Evolutionary conservation across 2,329 filamentous ascomycete genomes (phyloP), one percentile per base, ranked within the genome.

Genomic region (Scedosporium apiospermum): DNA sequence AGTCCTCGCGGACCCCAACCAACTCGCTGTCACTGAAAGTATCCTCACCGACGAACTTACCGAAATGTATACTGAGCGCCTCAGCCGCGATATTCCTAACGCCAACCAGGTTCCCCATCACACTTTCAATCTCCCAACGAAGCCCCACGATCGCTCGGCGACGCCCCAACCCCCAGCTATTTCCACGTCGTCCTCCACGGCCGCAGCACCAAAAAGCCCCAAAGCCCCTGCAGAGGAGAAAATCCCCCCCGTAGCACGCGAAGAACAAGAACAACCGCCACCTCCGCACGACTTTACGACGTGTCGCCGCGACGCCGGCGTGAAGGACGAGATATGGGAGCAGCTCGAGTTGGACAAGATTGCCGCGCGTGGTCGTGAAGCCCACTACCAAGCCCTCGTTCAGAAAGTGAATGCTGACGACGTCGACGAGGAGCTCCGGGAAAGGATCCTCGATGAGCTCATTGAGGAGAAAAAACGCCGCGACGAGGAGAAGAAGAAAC

Each of bases 311-410:
- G 87, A 90, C 64, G 70, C 76, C 0, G 82, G 82, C 0, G 85
- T 89, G 0, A 80, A 77, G 4, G 84, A 89, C 58, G 81, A 72
- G 5, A 73, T 83, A 1, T 90, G 87, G 87, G 72, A 78, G 1
- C 82, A 87, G 66, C 80, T 89, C 0, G 77, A 85, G 64, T 67
- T 64, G 1, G 83, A 88, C 70, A 74, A 71, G 21, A 65, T 71
- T 23, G 74, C 73, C 0, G 76, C 77, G 41, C 64, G 72, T 1
- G 71, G 71, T 0, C 72, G 72, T 0, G 74, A 81, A 6, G 68
- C 70, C 3, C 44, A 44, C 44, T 44, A 44, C 44, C 18, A 61
- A 1, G 73, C 78, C 27, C 73, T 77, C 7, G 69, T 67, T 2
- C 64, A 67, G 1, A 65, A 73, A 21, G 68, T 74, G 26, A 4